These are phyloP conservation scores for Chaetomiaceae sp. DNA, from an alignment of 2,329 filamentous ascomycete species.

Conservation along the genomic window DNA sequence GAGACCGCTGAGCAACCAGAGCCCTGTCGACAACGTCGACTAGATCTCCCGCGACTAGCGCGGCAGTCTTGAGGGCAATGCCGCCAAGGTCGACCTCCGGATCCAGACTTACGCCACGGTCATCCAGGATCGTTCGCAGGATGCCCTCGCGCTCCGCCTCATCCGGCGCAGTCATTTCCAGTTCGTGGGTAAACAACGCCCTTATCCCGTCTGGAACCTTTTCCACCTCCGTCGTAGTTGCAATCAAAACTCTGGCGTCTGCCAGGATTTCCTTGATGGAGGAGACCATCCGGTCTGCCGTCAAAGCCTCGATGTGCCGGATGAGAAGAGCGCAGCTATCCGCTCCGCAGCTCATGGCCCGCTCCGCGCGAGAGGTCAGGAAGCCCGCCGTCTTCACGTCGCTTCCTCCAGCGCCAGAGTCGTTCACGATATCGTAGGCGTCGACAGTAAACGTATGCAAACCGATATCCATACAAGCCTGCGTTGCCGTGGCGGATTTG, in stretches of 20 bases:
- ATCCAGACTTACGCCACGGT: slow-evolving; percentile 71
- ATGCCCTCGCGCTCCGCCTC: slow-evolving; percentile 90
- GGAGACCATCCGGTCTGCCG: slow-evolving; percentile 82
- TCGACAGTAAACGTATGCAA: slow-evolving; percentile 86
- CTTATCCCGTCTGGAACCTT: slow-evolving; percentile 88
- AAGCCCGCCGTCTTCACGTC: slow-evolving; percentile 95
- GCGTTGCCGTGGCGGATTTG: slow-evolving; percentile 72
- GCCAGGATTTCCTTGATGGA: slow-evolving; percentile 78
- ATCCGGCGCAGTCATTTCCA: slow-evolving; percentile 89
- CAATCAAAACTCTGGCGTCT: slow-evolving; percentile 78
- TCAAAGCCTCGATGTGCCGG: slow-evolving; percentile 84
- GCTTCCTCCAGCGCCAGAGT: slow-evolving; percentile 77
- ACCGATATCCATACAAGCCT: slow-evolving; percentile 82
- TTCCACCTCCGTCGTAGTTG: slow-evolving; percentile 92
- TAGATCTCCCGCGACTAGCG: slow-evolving; percentile 87
- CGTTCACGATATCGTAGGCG: slow-evolving; percentile 90
- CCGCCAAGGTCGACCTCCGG: slow-evolving; percentile 77
- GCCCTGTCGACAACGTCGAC: slow-evolving; percentile 93
- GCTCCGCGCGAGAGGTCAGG: slow-evolving; percentile 78
- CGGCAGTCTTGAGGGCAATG: slow-evolving; percentile 91
- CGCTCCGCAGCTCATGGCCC: slow-evolving; percentile 81
- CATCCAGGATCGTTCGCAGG: slow-evolving; percentile 70
- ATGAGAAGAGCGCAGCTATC: slow-evolving; percentile 82
- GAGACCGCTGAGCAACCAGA: slow-evolving; percentile 67
- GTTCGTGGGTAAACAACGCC: slow-evolving; percentile 88